phyloP scores from a whole-genome alignment of 2,329 filamentous ascomycete genomes.

The Thermoascus crustaceus region DNA sequence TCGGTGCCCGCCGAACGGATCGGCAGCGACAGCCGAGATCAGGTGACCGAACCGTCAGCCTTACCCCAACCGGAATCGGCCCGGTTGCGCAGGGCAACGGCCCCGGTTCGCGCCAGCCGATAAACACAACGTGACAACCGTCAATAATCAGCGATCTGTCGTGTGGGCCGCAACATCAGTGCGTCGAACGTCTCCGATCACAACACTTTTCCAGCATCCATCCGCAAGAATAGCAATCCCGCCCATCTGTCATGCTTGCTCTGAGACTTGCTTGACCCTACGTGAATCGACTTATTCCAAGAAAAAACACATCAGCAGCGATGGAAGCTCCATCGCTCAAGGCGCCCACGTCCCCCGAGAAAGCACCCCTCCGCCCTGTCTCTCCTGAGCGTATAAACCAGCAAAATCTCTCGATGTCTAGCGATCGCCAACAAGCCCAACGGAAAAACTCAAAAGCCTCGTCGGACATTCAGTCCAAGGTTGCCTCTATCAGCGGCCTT shows the following conservation, averaged over 20 bases:
- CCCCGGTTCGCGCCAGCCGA: constrained; percentile 4
- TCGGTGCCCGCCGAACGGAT: too few species aligned
- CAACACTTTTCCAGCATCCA: not conserved
- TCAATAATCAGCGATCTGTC: too few species aligned
- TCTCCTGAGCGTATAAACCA: constrained; percentile 45
- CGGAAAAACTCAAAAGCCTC: constrained; percentile 30
- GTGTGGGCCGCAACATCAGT: too few species aligned
- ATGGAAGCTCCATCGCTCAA: constrained; percentile 31
- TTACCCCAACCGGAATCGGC: not conserved
- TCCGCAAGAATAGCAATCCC: not conserved
- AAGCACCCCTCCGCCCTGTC: constrained; percentile 34
- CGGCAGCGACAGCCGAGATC: too few species aligned
- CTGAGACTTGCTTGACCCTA: too few species aligned
- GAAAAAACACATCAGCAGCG: constrained; percentile 8
- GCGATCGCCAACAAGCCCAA: constrained; percentile 33
- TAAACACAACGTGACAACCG: constrained; percentile 8
- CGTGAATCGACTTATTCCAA: not conserved
- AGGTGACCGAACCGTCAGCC: constrained; percentile 4
- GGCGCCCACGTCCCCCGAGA: constrained; percentile 18
- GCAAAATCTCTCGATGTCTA: constrained; percentile 31
- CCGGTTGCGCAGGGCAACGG: constrained; percentile 9
- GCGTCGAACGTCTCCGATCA: too few species aligned
- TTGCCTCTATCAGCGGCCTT: constrained; percentile 42
- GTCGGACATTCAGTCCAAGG: constrained; percentile 42
- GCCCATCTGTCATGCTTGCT: not conserved